Evolutionary conservation across 345 rosid genomes (phyloP).

Genomic region (Aurinia saxatilis): DNA sequence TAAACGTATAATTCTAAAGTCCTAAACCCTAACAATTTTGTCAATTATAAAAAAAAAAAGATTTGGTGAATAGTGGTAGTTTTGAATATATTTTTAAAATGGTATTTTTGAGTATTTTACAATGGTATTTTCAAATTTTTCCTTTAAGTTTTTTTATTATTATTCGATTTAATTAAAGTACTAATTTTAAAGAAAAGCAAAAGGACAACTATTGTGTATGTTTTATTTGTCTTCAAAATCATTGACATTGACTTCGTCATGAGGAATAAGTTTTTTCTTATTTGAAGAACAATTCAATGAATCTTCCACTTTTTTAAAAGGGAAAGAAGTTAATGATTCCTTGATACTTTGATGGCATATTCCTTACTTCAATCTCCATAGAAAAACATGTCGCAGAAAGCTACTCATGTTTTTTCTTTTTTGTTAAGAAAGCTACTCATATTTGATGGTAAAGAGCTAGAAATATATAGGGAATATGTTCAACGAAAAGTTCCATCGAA

Average conservation of each 20-base stretch:
- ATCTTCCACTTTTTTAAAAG: background rate
- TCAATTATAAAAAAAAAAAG: too few relatives aligned
- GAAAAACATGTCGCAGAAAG: background rate
- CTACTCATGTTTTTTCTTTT: too few relatives aligned
- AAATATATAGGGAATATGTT: background rate
- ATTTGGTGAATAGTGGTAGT: too few relatives aligned
- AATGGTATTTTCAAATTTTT: too few relatives aligned
- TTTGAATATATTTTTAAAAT: too few relatives aligned
- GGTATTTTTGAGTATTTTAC: too few relatives aligned
- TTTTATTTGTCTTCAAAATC: background rate
- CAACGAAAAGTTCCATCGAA: background rate
- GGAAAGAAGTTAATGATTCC: background rate
- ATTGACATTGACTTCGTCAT: slow-evolving; percentile 7
- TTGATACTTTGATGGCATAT: background rate
- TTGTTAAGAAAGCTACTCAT: background rate
- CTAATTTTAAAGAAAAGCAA: background rate
- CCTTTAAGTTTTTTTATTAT: too few relatives aligned
- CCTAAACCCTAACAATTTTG: too few relatives aligned
- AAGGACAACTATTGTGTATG: background rate
- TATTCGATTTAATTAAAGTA: background rate
- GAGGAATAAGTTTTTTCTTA: background rate
- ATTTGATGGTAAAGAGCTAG: background rate
- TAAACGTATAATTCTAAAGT: too few relatives aligned
- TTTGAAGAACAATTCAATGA: background rate
- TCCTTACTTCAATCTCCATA: background rate